Base-by-base conservation (phyloP, 2,329 filamentous ascomycete genomes). In the Pyrenophora tritici-repentis region DNA sequence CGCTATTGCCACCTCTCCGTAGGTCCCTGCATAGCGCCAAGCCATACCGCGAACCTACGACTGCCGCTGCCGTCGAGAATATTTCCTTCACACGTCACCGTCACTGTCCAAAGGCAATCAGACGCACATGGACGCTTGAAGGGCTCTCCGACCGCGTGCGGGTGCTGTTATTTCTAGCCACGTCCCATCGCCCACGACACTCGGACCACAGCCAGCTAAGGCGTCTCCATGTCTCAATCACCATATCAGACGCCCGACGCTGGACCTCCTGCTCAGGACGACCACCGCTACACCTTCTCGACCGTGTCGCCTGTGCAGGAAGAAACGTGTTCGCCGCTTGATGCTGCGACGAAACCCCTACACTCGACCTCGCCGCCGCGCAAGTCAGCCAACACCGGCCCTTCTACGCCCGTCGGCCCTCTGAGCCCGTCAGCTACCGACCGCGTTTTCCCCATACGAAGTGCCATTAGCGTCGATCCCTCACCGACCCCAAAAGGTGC, bases 361-460 rank as follows among this genome's bases (percentile, higher is more conserved):
- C 20, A 38, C 26, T 39, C 10, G 13, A 47, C 56, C 7, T 46
- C 46, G 29, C 58, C 53, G 9, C 54, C 38, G 1, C 32, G 46
- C 53, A 56, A 50, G 36, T 17, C 51, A 32, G 53, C 55, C 3
- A 43, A 61, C 17, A 48, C 48, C 13, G 59, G 67, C 2, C 61
- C 61, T 20, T 53, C 49, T n/a, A 46, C 35, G 18, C 52, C 41
- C 13, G 38, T 58, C 12, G 70, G 64, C 35, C 44, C 62, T 6
- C 59, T 77, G 40, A 78, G 75, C 56, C 76, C 77, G 14, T 70
- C 68, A 33, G 61, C 73, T 4, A 68, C 75, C 39, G 81, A 92
- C 63, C 82, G 88, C 47, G 87, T 93, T 4, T 93, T 89, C 49
- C 89, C 89, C n/a, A 88, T 93, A 26, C 84, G 88, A 41, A 91